Percentiles rank a stretch among this genome's conserved stretches.
Conservation (phyloP, 139 green algal species). For the Zygnema circumcarinatum region DNA sequence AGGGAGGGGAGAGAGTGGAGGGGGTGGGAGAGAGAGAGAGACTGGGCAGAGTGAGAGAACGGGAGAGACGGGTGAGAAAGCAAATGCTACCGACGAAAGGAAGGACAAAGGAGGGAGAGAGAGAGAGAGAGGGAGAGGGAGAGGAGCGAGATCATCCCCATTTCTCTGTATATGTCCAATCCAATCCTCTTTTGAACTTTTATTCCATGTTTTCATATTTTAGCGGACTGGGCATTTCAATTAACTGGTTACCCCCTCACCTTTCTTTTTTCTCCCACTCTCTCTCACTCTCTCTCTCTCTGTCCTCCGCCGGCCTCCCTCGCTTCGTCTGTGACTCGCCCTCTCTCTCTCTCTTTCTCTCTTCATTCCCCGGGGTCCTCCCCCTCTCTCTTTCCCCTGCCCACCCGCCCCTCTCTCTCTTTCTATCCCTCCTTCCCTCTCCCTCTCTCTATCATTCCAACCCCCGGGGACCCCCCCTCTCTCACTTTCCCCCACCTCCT, state of each 20-base stretch:
- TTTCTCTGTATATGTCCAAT: not conserved
- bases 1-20: not conserved
- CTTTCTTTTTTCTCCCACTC: too few relatives aligned
- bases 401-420: too few relatives aligned
- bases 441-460: not conserved
- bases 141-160: not conserved
- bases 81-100: too few relatives aligned
- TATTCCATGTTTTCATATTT: not conserved
- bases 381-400: too few relatives aligned
- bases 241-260: too few relatives aligned
- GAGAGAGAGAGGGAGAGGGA: not conserved
- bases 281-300: too few relatives aligned
- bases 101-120: slow-evolving; percentile 4
- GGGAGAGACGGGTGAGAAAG: not conserved
- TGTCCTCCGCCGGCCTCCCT: too few relatives aligned
- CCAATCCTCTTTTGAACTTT: not conserved
- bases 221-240: not conserved
- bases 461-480: not conserved
- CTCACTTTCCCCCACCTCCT: not conserved
- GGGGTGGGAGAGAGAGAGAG: not conserved
- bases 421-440: not conserved
- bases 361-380: too few relatives aligned
- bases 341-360: too few relatives aligned
- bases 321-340: too few relatives aligned
- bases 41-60: not conserved